These are phyloP conservation scores for Penicillium simplicissimum DNA, from an alignment of 495 filamentous ascomycete species.

Conservation along the genomic window DNA sequence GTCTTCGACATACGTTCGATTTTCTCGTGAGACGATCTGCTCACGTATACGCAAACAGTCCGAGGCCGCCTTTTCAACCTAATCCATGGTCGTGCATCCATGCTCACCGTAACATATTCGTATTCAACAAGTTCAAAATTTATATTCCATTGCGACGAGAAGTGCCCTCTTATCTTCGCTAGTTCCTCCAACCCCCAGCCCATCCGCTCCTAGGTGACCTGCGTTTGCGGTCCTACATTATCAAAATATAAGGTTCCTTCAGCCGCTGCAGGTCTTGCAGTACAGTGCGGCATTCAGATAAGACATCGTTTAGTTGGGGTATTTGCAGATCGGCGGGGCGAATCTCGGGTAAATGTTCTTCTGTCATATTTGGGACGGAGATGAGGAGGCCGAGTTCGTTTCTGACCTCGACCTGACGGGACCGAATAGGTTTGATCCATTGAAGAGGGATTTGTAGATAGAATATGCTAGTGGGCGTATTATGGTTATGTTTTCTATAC, in stretches of 20 bases:
- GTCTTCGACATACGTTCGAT: not conserved
- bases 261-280: not conserved
- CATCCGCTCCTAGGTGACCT: not conserved
- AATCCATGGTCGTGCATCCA: no score
- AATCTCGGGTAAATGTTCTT: not conserved
- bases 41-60: not conserved
- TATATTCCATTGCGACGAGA: not conserved
- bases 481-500: not conserved
- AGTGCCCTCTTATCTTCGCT: not conserved
- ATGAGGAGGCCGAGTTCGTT: not conserved
- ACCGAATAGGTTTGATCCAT: not conserved
- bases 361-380: not conserved
- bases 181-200: not conserved
- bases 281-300: not conserved
- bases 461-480: not conserved
- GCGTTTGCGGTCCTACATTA: not conserved
- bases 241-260: not conserved
- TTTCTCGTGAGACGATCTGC: not conserved
- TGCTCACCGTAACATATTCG: not conserved
- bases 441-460: not conserved
- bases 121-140: not conserved
- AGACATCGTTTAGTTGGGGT: not conserved
- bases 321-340: not conserved
- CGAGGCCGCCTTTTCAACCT: not conserved
- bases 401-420: no score